Base-by-base conservation (phyloP, 2,329 filamentous ascomycete species). In the Acephala macrosclerotiorum region DNA sequence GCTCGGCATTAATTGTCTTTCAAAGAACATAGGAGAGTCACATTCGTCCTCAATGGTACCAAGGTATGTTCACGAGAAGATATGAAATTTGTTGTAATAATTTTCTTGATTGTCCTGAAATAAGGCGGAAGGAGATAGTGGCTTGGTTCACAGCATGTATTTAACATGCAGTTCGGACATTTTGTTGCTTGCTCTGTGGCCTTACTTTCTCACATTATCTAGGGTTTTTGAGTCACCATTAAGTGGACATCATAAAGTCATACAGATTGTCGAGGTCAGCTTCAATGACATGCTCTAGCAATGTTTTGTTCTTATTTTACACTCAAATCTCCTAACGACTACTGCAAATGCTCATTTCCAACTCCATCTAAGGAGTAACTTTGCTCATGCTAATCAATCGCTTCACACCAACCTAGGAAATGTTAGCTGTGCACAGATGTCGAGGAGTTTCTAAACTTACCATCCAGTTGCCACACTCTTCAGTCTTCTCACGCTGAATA, bases 381-480 rank as follows among this genome's bases (percentile, higher is more conserved):
- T 89, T 90, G 81, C 91, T 93, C 91, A 94, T 93, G 77, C 87
- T 89, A 73, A 93, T 87, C 74, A 94, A 81, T 70, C 91, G 85
- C 80, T 93, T 94, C 53, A 94, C 87, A 75, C 91, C 91, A 72
- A 91, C 88, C 89, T 92, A 68, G 66, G 47, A 57, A 14, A 38
- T 33, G 74, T 88, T 81, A 88, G 83, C 60, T 61, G 33, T 59
- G 56, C 35, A 20, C 20, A 57, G 36, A 7, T 42, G 64, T 47
- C 56, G n/a, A 38, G 40, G 56, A 59, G 16, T 7, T n/a, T 18
- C 14, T 33, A 22, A 49, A 82, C 89, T 83, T 82, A 94, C 92
- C 91, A 95, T 94, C 92, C 92, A 95, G 76, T 92, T 90, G 62
- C 91, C 91, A 77, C 92, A 94, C 76, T 95, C 91, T 55, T 93